Base-by-base conservation (phyloP, 1,284 basidiomycete species). In the Mycosarcoma maydis region DNA sequence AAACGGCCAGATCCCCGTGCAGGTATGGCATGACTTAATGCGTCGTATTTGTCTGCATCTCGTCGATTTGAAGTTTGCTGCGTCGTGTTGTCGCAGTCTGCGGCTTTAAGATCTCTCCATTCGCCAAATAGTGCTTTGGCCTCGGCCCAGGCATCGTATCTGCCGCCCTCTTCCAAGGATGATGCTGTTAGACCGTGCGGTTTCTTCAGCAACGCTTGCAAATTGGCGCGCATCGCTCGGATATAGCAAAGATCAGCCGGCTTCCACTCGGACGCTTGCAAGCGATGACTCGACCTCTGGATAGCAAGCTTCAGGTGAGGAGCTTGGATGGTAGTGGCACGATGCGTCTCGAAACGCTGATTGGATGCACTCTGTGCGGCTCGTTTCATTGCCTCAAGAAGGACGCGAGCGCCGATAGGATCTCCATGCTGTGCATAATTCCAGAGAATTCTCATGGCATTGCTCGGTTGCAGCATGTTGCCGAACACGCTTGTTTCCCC, bases 71-170 rank as follows among this genome's bases (percentile, higher is more conserved):
- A 13, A 2, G 3, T 29, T 6, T 10, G 14, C 20, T 41, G 26
- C 2, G 2, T 6, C 6, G 17, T 7, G n/a, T 3, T 23, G 16
- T 23, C 26, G 10, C 22, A 23, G 17, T 26, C 16, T 2, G 32
- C 13, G 23, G 32, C 30, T 19, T 26, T 49, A 30, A 32, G 19
- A 10, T 53, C 54, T 17, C 41, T 34, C 50, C 46, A 62, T n/a
- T 58, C 46, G 16, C 24, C 19, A 17, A 62, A 47, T 4, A 69
- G 39, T 7, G 33, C 16, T 27, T 55, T 62, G 10, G 59, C 46
- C 34, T 62, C 66, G 3, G 43, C 16, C 66, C 66, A 69, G 4
- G 47, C 41, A 19, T 69, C 55, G 39, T 54, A 59, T 3, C 16
- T 38, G 27, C 17, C 24, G 17, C 6, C 33, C 9, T 26, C 17